These are phyloP conservation scores for Psidium friedrichsthalianum DNA, from an alignment of 345 rosid species.

Conservation along the genomic window DNA sequence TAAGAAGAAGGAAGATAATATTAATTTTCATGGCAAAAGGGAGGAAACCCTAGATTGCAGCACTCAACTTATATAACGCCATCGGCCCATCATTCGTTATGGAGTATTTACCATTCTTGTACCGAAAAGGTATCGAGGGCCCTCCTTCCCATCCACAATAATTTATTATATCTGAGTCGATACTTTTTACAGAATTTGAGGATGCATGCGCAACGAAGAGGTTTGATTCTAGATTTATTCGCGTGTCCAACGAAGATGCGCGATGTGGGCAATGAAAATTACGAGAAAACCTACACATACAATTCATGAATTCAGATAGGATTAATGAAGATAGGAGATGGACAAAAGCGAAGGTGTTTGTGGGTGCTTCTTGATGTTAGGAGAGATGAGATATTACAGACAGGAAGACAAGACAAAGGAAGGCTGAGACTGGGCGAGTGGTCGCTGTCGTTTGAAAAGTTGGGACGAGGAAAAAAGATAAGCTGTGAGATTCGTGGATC, in stretches of 20 bases:
- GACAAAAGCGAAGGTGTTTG: not conserved
- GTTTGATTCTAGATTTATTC: not conserved
- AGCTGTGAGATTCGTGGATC: constrained; percentile 14
- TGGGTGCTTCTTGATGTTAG: not conserved
- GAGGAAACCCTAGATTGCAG: not conserved
- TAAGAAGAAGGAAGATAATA: not conserved
- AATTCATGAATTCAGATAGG: not conserved
- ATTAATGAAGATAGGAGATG: not conserved
- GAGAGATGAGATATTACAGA: not conserved
- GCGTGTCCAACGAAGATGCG: not conserved
- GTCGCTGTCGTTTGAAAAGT: constrained; percentile 16
- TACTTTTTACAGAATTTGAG: not conserved
- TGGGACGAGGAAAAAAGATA: not conserved
- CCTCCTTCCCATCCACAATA: not conserved
- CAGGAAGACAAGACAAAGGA: not conserved
- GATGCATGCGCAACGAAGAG: not conserved
- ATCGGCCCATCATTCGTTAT: not conserved
- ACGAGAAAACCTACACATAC: not conserved
- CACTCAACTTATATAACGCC: not conserved
- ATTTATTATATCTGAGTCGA: not conserved
- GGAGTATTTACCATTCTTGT: too few species aligned
- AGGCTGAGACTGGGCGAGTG: not conserved
- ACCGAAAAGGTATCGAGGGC: not conserved
- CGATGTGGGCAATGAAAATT: not conserved
- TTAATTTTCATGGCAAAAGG: not conserved